Evolutionary conservation across 495 filamentous ascomycete species (phyloP).

Genomic region (Thozetella sp.): DNA sequence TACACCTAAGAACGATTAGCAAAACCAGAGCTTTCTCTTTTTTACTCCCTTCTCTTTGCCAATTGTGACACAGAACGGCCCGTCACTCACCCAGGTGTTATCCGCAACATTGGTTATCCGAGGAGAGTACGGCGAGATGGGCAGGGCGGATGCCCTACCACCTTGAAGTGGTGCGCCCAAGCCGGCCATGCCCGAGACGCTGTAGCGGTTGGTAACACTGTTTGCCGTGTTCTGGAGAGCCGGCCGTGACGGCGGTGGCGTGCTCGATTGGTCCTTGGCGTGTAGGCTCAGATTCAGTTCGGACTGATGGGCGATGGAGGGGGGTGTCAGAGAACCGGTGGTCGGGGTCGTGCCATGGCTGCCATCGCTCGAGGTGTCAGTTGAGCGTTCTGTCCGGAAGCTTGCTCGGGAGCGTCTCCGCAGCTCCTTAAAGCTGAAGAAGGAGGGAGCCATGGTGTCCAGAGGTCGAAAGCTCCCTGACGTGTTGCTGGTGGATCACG

Average conservation of each 20-base stretch:
- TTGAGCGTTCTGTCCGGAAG: constrained; percentile 58
- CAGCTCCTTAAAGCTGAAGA: constrained; percentile 71
- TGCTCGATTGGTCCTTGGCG: constrained; percentile 33
- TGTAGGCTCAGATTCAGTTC: constrained; percentile 51
- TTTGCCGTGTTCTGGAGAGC: constrained; percentile 42
- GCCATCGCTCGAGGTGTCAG: constrained; percentile 52
- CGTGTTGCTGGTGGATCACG: not conserved
- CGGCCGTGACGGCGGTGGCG: constrained; percentile 44
- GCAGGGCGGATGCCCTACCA: constrained; percentile 50
- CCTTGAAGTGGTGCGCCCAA: constrained; percentile 58
- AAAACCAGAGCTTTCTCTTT: too few species aligned
- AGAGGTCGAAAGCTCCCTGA: not conserved
- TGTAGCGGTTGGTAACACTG: constrained; percentile 37
- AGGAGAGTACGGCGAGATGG: constrained; percentile 77
- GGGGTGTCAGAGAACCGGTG: constrained; percentile 45
- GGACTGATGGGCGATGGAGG: constrained; percentile 41
- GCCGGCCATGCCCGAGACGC: constrained; percentile 55
- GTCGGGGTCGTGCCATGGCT: constrained; percentile 44
- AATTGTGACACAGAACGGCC: not conserved
- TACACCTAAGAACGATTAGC: constrained; percentile 61
- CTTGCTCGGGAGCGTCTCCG: constrained; percentile 72
- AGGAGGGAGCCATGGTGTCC: constrained; percentile 53
- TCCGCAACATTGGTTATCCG: constrained; percentile 75
- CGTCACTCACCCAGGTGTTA: constrained; percentile 72
- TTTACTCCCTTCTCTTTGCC: too few species aligned